A percentile compares a stretch with the other conserved stretches of the same genome.
These are phyloP conservation scores for Suillus variegatus DNA, from an alignment of 768 basidiomycete genomes.

Conservation along the genomic window DNA sequence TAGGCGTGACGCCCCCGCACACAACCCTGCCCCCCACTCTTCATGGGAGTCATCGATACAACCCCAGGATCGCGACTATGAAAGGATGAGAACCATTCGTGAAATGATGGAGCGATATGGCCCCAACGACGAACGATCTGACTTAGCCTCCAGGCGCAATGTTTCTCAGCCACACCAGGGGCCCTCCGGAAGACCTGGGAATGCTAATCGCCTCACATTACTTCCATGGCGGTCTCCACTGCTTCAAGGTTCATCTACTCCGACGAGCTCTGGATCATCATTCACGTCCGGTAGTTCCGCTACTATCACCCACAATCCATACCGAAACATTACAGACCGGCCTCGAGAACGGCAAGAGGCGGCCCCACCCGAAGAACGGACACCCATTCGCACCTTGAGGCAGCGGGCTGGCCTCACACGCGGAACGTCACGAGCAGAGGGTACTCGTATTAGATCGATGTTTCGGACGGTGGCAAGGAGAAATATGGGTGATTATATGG, in stretches of 20 bases:
- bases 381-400: constrained; percentile 6
- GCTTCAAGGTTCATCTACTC: background rate
- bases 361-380: constrained; percentile 6
- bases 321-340: background rate
- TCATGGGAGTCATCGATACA: background rate
- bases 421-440: background rate
- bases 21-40: background rate
- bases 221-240: constrained; percentile 6
- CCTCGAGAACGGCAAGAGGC: constrained; percentile 3
- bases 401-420: constrained; percentile 5
- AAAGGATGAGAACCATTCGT: constrained; percentile 2
- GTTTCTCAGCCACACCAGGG: background rate
- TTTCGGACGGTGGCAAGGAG: constrained; percentile 19
- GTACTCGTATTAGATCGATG: constrained; percentile 5
- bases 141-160: background rate
- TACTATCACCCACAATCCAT: background rate
- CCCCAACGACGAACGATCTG: constrained; percentile 1
- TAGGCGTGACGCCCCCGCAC: background rate
- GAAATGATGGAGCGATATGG: constrained; percentile 4
- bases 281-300: background rate
- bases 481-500: constrained; percentile 51
- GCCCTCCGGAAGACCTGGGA: background rate
- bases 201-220: background rate
- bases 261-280: background rate
- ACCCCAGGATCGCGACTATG: background rate